Conservation (phyloP, 306 rosid species). For the Medicago arabica region DNA sequence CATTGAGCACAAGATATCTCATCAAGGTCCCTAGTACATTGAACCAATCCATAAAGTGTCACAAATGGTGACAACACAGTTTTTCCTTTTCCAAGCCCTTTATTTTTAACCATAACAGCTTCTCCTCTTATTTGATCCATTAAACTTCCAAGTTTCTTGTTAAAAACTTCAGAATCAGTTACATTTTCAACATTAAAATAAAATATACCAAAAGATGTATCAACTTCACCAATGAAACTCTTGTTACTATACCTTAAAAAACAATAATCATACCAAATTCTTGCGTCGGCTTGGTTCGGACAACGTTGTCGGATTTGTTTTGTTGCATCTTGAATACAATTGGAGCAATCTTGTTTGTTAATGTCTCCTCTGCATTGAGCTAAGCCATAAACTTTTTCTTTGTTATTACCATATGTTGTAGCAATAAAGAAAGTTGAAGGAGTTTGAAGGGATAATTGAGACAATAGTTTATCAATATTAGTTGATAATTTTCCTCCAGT, state of each 20-base stretch:
- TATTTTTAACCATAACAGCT: constrained; percentile 44
- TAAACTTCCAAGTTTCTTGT: constrained; percentile 51
- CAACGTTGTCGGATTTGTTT: constrained; percentile 57
- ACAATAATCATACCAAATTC: constrained; percentile 76
- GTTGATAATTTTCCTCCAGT: constrained; percentile 48
- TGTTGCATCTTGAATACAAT: constrained; percentile 63
- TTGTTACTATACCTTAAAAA: constrained; percentile 53
- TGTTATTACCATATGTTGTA: constrained; percentile 44
- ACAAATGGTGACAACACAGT: constrained; percentile 46
- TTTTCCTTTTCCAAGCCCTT: constrained; percentile 73
- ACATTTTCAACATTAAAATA: constrained; percentile 57
- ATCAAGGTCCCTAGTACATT: constrained; percentile 75
- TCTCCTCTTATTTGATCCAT: constrained; percentile 48
- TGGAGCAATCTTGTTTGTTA: constrained; percentile 58
- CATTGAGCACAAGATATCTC: constrained; percentile 62
- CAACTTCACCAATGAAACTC: constrained; percentile 58
- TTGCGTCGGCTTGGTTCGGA: constrained; percentile 58
- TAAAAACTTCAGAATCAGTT: constrained; percentile 61
- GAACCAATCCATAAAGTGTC: constrained; percentile 70
- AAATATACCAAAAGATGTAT: constrained; percentile 62
- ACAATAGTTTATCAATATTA: constrained; percentile 55
- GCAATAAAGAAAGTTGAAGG: constrained; percentile 53
- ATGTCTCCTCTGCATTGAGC: constrained; percentile 76
- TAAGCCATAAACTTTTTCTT: constrained; percentile 59
- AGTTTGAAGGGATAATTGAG: constrained; percentile 52